These are phyloP conservation scores for Cladosporium phlei DNA, from an alignment of 2,329 filamentous ascomycete species.

Conservation along the genomic window DNA sequence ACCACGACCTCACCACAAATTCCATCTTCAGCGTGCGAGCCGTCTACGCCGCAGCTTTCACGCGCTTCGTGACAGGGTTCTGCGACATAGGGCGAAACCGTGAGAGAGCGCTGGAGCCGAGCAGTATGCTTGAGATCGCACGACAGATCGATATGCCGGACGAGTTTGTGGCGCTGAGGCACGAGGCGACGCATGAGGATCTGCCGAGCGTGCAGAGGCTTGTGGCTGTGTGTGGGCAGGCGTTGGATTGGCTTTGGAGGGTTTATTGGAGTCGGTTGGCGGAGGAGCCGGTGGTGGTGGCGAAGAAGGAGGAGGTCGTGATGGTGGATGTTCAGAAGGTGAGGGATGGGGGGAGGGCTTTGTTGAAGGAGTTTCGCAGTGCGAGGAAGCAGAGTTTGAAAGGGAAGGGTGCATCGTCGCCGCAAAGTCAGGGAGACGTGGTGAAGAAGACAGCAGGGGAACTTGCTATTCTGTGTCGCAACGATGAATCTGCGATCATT, in stretches of 20 bases:
- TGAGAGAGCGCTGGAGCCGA: constrained; percentile 52
- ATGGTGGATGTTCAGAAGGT: constrained; percentile 31
- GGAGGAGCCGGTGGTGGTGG: constrained; percentile 17
- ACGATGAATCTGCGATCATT: constrained; percentile 12
- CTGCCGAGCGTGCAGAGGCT: constrained; percentile 71
- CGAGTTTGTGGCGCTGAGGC: constrained; percentile 81
- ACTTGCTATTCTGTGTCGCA: not conserved
- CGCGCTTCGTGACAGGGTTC: constrained; percentile 69
- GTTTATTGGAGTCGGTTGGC: constrained; percentile 70
- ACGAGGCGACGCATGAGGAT: constrained; percentile 86
- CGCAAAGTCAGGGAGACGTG: constrained; percentile 29
- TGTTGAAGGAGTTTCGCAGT: constrained; percentile 25
- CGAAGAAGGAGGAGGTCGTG: constrained; percentile 20
- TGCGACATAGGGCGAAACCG: constrained; percentile 69
- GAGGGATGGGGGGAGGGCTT: constrained; percentile 25
- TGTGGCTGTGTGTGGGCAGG: constrained; percentile 63
- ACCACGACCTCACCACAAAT: constrained; percentile 50
- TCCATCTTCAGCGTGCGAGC: constrained; percentile 60
- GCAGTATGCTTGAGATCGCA: constrained; percentile 67
- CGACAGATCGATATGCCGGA: constrained; percentile 65
- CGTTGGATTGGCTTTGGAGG: constrained; percentile 79
- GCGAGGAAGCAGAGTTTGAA: constrained; percentile 28
- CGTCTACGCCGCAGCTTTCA: constrained; percentile 68
- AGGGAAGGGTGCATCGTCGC: constrained; percentile 26
- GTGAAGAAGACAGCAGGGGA: constrained; percentile 17